Evolutionary conservation across 768 basidiomycete species (phyloP).

Genomic region (Tricholoma terreum): DNA sequence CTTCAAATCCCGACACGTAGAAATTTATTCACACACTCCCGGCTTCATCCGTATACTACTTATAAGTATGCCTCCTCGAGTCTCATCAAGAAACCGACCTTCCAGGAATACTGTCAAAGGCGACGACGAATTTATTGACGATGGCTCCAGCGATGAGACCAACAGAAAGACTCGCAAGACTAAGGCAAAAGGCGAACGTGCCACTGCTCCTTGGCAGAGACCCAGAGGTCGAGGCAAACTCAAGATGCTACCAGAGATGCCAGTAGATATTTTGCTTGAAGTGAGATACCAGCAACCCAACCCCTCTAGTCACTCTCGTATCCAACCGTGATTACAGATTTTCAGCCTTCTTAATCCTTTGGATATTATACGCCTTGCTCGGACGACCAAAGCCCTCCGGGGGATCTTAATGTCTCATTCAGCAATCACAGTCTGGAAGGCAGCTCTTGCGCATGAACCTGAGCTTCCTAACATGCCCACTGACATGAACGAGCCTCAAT

Average conservation of each 20-base stretch:
- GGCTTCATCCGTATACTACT: conserved; percentile 35
- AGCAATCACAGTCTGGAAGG: conserved; percentile 22
- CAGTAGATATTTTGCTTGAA: conserved; percentile 25
- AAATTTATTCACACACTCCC: conserved; percentile 50
- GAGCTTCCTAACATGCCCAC: conserved; percentile 23
- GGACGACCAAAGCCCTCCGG: conserved; percentile 39
- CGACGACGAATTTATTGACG: background rate
- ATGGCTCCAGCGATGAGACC: background rate
- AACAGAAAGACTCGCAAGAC: background rate
- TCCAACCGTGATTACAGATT: conserved; percentile 27
- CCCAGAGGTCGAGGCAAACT: background rate
- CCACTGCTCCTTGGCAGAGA: background rate
- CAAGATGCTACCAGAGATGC: conserved; percentile 11
- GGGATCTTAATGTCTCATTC: conserved; percentile 26
- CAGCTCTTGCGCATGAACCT: conserved; percentile 19
- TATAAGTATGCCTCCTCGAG: background rate
- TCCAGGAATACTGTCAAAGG: background rate
- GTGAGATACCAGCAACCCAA: conserved; percentile 7
- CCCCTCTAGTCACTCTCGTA: background rate
- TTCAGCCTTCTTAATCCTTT: conserved; percentile 31
- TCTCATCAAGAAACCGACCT: background rate
- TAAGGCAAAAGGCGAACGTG: background rate
- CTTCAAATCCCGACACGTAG: conserved; percentile 42
- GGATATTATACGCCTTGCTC: conserved; percentile 36
- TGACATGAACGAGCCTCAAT: conserved; percentile 26